phyloP scores from a whole-genome alignment of 371 early-diverging fungal species.

The Massospora cicadina region DNA sequence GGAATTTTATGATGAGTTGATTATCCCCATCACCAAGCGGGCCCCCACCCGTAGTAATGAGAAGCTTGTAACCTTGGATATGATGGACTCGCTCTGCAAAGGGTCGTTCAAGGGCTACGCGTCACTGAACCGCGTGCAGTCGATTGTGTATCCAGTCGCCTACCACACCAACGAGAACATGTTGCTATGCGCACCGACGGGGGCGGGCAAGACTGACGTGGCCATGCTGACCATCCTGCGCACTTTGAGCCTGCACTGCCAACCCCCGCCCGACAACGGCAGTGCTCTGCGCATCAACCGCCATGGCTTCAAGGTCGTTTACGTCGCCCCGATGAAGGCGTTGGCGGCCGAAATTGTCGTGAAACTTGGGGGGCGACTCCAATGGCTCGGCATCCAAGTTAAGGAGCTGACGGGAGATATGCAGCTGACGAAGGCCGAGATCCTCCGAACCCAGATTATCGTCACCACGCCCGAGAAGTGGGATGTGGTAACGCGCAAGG shows the following conservation, averaged over 20 bases:
- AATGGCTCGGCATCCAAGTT: conserved; percentile 68
- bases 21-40: conserved; percentile 43
- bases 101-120: conserved; percentile 73
- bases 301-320: conserved; percentile 88
- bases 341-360: conserved; percentile 92
- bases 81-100: conserved; percentile 53
- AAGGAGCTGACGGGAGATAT: conserved; percentile 93
- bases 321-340: conserved; percentile 99
- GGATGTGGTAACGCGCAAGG: conserved; percentile 97
- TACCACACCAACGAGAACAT: conserved; percentile 93
- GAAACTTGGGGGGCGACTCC: conserved; percentile 76
- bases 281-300: conserved; percentile 37
- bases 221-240: conserved; percentile 85
- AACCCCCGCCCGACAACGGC: conserved; percentile 27
- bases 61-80: conserved; percentile 31
- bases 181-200: conserved; percentile 98
- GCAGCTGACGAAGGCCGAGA: conserved; percentile 86
- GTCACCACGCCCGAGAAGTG: conserved; percentile 99
- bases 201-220: conserved; percentile 98
- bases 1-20: conserved; percentile 62
- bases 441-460: conserved; percentile 83
- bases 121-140: conserved; percentile 83
- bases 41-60: conserved; percentile 39
- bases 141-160: conserved; percentile 82
- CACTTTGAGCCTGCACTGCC: conserved; percentile 44